Evolutionary conservation across 2,329 filamentous ascomycete species (phyloP), one percentile per base, ranked within the genome.

Genomic region (Clonostachys byssicola): DNA sequence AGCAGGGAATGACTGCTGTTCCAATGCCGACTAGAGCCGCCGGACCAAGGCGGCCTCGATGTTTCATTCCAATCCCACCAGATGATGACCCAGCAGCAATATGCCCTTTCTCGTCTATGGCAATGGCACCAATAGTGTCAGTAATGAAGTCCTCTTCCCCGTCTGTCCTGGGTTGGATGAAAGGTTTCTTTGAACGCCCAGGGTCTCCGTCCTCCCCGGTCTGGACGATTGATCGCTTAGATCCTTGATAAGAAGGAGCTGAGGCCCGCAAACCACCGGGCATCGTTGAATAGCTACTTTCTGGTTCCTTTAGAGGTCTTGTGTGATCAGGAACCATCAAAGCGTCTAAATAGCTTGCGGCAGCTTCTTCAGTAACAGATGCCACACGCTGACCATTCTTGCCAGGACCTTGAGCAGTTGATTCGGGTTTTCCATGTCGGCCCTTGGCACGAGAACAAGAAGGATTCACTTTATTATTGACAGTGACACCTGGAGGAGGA

Each of bases 41-140:
- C 34, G 94, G 94, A 0, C 94, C 95, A 52, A 96, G 80, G 35
- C 94, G 86, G 6, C 94, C 95, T 50, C 84, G 83, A 65, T 96
- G 92, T 63, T 99, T 99, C 92, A 99, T 96, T 30, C 94, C 92
- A 62, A 99, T 99, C 2, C 94, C 94, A 6, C 94, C 94, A 14
- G 95, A 99, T 3, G 94, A 99, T 2, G 94, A 96, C 14, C 88
- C 94, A 5, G 92, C 94, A 5, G 95, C 92, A 60, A 99, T 96
- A 49, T 87, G 86, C 14, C 94, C 94, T 56, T 78, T 81, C 44
- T 80, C 78, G 60, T 99, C 94, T 52, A 99, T 85, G 12, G 91
- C 94, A 60, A 99, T 96, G 30, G 92, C 94, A 41, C 95, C 94
- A 49, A 99, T 91, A 12, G 94, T 99, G 70, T 99, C 94, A 4